phyloP scores from a whole-genome alignment of 306 rosid genomes.

The Comarum palustre region DNA sequence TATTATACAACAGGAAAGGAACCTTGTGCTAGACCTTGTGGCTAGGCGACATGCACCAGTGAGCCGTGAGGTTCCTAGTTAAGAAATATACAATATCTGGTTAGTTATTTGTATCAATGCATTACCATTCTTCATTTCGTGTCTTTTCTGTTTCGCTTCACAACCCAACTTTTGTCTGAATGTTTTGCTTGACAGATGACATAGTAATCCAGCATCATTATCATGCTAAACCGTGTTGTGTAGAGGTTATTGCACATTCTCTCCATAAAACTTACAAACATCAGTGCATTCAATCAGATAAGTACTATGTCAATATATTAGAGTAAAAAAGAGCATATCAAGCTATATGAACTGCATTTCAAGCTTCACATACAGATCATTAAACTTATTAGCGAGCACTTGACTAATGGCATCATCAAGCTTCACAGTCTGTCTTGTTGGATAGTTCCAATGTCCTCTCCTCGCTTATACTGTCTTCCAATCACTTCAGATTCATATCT shows the following conservation, averaged over 20 bases:
- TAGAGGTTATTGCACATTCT: background rate
- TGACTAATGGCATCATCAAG: too few relatives aligned
- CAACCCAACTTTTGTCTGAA: background rate
- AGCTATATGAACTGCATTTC: too few relatives aligned
- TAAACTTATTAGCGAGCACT: too few relatives aligned
- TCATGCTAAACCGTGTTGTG: background rate
- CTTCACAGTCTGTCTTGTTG: too few relatives aligned
- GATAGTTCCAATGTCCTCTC: constrained; percentile 59
- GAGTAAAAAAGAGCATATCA: too few relatives aligned
- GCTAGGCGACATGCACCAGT: background rate
- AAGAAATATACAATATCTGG: background rate
- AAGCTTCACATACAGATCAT: too few relatives aligned
- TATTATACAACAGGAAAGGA: background rate
- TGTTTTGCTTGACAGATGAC: background rate
- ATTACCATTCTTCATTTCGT: background rate
- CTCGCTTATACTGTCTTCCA: constrained; percentile 56
- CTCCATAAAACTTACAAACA: too few relatives aligned
- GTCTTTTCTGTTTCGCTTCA: background rate
- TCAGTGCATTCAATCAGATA: too few relatives aligned
- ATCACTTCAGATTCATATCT: constrained; percentile 60
- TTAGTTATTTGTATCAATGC: background rate
- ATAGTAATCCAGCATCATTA: background rate
- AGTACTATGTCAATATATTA: too few relatives aligned
- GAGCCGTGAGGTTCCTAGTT: background rate
- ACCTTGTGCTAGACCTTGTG: background rate